phyloP scores from a whole-genome alignment of 192 early-diverging fungal genomes.

The Dispira simplex region DNA sequence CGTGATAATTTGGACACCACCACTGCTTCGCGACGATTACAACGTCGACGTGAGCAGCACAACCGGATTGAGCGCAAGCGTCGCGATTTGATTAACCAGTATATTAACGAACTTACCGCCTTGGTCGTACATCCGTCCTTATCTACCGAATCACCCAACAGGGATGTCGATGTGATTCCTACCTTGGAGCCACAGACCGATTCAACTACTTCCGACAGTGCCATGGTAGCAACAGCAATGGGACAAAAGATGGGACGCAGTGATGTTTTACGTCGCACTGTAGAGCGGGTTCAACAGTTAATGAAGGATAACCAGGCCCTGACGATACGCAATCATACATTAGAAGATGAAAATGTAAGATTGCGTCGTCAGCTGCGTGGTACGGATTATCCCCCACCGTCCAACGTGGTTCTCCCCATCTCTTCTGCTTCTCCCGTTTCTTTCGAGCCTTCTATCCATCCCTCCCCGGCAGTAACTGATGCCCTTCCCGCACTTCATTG shows the following conservation, averaged over 20 bases:
- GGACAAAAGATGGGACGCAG: background rate
- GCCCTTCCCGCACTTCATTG: no score
- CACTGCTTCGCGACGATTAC: background rate
- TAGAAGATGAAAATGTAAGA: background rate
- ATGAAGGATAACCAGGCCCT: background rate
- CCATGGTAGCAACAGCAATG: background rate
- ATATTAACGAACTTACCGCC: conserved; percentile 2
- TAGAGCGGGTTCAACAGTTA: background rate
- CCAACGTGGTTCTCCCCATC: no score
- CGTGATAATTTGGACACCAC: conserved; percentile 12
- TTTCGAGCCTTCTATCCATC: no score
- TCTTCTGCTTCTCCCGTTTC: no score
- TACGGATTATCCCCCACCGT: no score
- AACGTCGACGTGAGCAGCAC: conserved; percentile 6
- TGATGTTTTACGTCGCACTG: conserved; percentile 4
- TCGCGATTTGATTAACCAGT: conserved; percentile 4
- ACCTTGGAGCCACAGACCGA: background rate
- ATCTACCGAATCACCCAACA: background rate
- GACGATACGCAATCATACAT: background rate
- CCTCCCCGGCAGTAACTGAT: no score
- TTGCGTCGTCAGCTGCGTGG: background rate
- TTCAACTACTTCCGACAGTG: background rate
- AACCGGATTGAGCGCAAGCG: conserved; percentile 7
- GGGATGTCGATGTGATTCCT: background rate
- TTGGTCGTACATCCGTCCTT: background rate